These are phyloP conservation scores for Moricandia moricandioides DNA, from an alignment of 345 rosid species.

Conservation along the genomic window DNA sequence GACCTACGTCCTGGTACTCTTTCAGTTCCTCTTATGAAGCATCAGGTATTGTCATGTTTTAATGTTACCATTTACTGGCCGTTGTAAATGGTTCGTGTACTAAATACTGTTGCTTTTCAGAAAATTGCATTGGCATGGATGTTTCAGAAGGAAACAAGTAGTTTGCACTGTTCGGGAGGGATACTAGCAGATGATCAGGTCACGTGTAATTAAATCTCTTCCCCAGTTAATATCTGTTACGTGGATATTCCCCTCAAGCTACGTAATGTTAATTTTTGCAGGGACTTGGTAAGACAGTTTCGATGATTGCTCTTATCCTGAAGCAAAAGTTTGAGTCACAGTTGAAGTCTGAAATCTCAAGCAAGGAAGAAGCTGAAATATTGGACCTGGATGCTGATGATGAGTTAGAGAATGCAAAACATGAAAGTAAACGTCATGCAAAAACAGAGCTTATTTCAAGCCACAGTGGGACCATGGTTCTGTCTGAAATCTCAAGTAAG, in stretches of 20 bases:
- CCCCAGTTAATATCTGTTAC: constrained; percentile 15
- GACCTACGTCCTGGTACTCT: constrained; percentile 66
- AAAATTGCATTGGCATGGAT: constrained; percentile 98
- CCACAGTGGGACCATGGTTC: constrained; percentile 37
- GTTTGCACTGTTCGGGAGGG: constrained; percentile 83
- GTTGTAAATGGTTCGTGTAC: constrained; percentile 17
- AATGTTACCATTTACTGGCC: constrained; percentile 13
- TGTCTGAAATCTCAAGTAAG: constrained; percentile 46
- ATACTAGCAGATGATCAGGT: constrained; percentile 99
- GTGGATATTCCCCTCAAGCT: constrained; percentile 39
- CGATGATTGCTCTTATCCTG: constrained; percentile 87
- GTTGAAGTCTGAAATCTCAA: constrained; percentile 48
- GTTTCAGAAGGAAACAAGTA: constrained; percentile 86
- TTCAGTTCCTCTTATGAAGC: constrained; percentile 82
- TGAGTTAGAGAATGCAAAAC: constrained; percentile 36
- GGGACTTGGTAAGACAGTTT: constrained; percentile 99
- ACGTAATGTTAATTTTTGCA: constrained; percentile 37
- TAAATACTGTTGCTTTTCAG: constrained; percentile 43
- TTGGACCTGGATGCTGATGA: constrained; percentile 84
- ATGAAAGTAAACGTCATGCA: constrained; percentile 25
- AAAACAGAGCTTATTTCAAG: constrained; percentile 19
- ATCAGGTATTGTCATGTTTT: constrained; percentile 68
- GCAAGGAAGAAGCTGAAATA: constrained; percentile 60
- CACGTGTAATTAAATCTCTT: constrained; percentile 10
- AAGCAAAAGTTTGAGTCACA: constrained; percentile 63